Evolutionary conservation across 2,329 filamentous ascomycete genomes (phyloP).

Genomic region (Laburnicola sp.): DNA sequence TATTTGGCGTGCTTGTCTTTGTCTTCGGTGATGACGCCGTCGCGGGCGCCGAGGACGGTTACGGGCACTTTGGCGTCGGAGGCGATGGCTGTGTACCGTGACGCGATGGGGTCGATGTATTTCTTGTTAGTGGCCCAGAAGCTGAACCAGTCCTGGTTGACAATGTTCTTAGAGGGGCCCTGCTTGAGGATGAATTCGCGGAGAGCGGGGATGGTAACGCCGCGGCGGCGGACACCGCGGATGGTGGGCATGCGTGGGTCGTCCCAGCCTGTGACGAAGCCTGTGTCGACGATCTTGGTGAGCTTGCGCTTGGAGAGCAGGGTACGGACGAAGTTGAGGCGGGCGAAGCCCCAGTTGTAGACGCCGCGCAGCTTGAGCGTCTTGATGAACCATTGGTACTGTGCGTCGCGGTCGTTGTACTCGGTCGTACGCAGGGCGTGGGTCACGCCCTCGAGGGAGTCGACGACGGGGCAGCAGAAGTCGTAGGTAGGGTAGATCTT

Average conservation of each 20-base stretch:
- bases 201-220: slow-evolving; percentile 77
- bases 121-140: slow-evolving; percentile 60
- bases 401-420: slow-evolving; percentile 83
- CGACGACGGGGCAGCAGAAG: slow-evolving; percentile 80
- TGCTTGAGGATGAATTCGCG: slow-evolving; percentile 84
- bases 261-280: slow-evolving; percentile 81
- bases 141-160: slow-evolving; percentile 79
- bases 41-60: slow-evolving; percentile 65
- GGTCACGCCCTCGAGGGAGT: slow-evolving; percentile 79
- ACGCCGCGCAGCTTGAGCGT: slow-evolving; percentile 74
- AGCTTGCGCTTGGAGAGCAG: slow-evolving; percentile 86
- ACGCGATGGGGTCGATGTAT: slow-evolving; percentile 54
- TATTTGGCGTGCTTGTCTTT: slow-evolving; percentile 92
- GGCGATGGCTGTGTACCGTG: slow-evolving; percentile 60
- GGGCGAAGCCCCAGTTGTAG: slow-evolving; percentile 82
- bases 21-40: slow-evolving; percentile 63
- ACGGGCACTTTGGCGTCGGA: slow-evolving; percentile 73
- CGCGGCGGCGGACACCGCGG: slow-evolving; percentile 74
- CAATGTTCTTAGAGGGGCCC: slow-evolving; percentile 80
- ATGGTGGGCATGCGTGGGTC: slow-evolving; percentile 86
- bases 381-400: slow-evolving; percentile 84
- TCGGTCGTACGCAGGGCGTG: slow-evolving; percentile 83
- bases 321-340: slow-evolving; percentile 82
- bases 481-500: slow-evolving; percentile 90
- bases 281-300: slow-evolving; percentile 76